Evolutionary conservation across 345 rosid species (phyloP).

Genomic region (Noccaea bulbosa): DNA sequence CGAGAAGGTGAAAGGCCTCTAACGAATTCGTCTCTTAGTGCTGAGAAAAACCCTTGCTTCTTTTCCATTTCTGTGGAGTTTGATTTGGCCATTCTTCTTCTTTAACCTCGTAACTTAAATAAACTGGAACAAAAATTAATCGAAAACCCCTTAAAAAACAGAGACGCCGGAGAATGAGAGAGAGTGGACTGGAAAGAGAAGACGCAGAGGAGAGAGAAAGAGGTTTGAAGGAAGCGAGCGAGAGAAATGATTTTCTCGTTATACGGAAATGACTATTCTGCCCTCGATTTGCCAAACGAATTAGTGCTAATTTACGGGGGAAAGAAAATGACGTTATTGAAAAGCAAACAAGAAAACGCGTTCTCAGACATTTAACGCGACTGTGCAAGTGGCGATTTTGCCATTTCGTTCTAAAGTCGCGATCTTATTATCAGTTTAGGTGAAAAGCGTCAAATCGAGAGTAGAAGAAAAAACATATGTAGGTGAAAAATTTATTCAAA

Average conservation of each 20-base stretch:
- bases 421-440: background rate
- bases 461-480: background rate
- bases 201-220: slow-evolving; percentile 10
- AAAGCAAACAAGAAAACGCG: background rate
- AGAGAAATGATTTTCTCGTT: background rate
- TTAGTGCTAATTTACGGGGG: slow-evolving; percentile 10
- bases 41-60: slow-evolving; percentile 80
- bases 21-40: slow-evolving; percentile 77
- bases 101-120: background rate
- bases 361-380: background rate
- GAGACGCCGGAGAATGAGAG: slow-evolving; percentile 22
- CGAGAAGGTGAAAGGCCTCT: slow-evolving; percentile 86
- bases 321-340: background rate
- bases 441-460: background rate
- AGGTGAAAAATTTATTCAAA: background rate
- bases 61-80: slow-evolving; percentile 62
- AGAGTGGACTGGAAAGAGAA: too few relatives aligned
- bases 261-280: slow-evolving; percentile 4
- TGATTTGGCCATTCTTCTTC: background rate
- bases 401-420: background rate
- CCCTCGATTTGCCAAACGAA: slow-evolving; percentile 4
- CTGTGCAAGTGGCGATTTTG: background rate
- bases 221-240: background rate
- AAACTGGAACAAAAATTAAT: background rate
- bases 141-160: slow-evolving; percentile 17